A percentile compares a stretch with the other conserved stretches of the same genome.
phyloP scores from a whole-genome alignment of 768 basidiomycete genomes.

The Amanita pseudoporphyria region DNA sequence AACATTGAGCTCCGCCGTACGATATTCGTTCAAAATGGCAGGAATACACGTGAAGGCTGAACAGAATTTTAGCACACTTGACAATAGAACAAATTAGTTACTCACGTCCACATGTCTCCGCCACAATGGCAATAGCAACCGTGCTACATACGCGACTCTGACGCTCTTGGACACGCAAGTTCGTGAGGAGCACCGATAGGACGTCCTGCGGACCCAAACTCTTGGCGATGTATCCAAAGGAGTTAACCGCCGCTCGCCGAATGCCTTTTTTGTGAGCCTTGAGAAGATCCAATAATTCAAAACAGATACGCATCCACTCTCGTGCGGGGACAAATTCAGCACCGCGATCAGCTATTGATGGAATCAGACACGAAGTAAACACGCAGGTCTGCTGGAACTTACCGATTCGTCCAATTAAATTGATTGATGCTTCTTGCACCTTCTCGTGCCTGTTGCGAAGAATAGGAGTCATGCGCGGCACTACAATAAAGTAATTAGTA shows the following conservation, averaged over 20 bases:
- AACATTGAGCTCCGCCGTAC: constrained; percentile 96
- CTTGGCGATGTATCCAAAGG: constrained; percentile 99
- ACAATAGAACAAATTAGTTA: constrained; percentile 10
- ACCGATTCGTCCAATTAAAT: constrained; percentile 94
- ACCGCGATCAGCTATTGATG: constrained; percentile 76
- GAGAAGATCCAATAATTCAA: constrained; percentile 91
- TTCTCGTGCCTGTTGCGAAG: constrained; percentile 98
- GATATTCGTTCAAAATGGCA: constrained; percentile 96
- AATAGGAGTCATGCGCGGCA: constrained; percentile 99
- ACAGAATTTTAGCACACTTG: constrained; percentile 7
- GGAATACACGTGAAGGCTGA: constrained; percentile 96
- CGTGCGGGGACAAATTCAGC: constrained; percentile 97
- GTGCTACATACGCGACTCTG: constrained; percentile 98
- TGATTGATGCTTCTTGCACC: constrained; percentile 98
- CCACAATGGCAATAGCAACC: constrained; percentile 94
- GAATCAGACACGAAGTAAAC: constrained; percentile 1
- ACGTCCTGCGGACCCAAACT: constrained; percentile 99
- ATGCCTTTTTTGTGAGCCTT: constrained; percentile 99
- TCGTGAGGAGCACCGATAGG: constrained; percentile 88
- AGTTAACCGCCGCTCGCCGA: constrained; percentile 97
- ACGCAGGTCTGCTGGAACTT: constrained; percentile 26
- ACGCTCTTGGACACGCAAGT: constrained; percentile 96
- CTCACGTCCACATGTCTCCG: constrained; percentile 82
- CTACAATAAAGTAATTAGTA: constrained; percentile 29
- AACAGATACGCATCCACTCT: constrained; percentile 99